Percentiles rank a stretch among this genome's conserved stretches.
These are phyloP conservation scores for Taiozyma sp. DNA, from an alignment of 1,139 yeast genomes.

Conservation along the genomic window DNA sequence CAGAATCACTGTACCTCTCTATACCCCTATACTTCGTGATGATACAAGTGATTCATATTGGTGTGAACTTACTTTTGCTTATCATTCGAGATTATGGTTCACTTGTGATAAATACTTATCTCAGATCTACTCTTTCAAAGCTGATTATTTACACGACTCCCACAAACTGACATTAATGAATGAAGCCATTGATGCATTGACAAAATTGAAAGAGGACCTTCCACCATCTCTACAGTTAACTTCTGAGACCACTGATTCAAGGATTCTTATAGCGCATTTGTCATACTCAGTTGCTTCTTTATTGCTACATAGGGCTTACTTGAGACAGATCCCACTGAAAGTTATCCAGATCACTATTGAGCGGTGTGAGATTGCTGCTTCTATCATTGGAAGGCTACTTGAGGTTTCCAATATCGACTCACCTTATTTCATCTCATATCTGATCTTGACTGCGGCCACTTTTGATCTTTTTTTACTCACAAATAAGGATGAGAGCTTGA, in stretches of 20 bases:
- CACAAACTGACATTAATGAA: slow-evolving; percentile 19
- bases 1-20: slow-evolving; percentile 26
- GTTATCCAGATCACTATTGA: slow-evolving; percentile 20
- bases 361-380: slow-evolving; percentile 19
- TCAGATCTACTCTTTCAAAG: slow-evolving; percentile 25
- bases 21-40: slow-evolving; percentile 14
- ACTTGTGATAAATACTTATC: slow-evolving; percentile 26
- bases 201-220: slow-evolving; percentile 17
- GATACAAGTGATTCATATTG: slow-evolving; percentile 7
- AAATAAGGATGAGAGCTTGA: slow-evolving; percentile 17
- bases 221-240: slow-evolving; percentile 12
- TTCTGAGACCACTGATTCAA: slow-evolving; percentile 4
- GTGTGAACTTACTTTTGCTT: slow-evolving; percentile 23
- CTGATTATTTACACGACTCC: slow-evolving; percentile 26
- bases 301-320: slow-evolving; percentile 25
- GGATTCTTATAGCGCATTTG: slow-evolving; percentile 15
- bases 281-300: slow-evolving; percentile 20
- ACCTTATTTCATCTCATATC: slow-evolving; percentile 25
- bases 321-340: slow-evolving; percentile 22
- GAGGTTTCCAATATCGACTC: slow-evolving; percentile 10
- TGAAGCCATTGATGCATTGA: slow-evolving; percentile 20
- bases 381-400: slow-evolving; percentile 12
- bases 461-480: slow-evolving; percentile 26
- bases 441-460: slow-evolving; percentile 25
- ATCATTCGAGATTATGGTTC: slow-evolving; percentile 24